Evolutionary conservation across 2,329 filamentous ascomycete species (phyloP), one percentile per base, ranked within the genome.

Genomic region (Falciphora oryzae): DNA sequence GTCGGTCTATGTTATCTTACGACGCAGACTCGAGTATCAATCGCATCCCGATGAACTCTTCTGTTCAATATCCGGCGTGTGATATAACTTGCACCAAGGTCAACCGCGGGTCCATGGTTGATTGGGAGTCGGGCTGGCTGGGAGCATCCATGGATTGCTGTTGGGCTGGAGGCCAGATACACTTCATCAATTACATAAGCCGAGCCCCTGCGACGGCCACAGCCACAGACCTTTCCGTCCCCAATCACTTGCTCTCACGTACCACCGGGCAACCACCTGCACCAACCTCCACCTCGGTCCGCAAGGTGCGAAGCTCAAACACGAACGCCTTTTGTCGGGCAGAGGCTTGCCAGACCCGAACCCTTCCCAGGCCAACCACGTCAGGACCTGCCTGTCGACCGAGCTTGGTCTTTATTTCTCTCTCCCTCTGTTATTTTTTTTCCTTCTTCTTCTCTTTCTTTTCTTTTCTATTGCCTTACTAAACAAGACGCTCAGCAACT

Each of bases 371-470:
- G 32, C 32, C 32, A 35, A 35, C 32, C 8, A 35, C 32, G 2
- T 29, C 29, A 11, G 13, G 32, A 35, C 22, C 44, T n/a, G 44
- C 22, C 44, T 53, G 7, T 11, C 16, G 6, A 53, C 44, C 22
- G 14, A 3, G 14, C n/a, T 57, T 57, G 13, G 14, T 8, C n/a
- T 57, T 18, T 57, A 27, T 27, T 27, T 58, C 8, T 16, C 27
- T 28, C 27, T 31, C 29, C 2, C 7, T n/a, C 53, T 8, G 4
- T 10, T 10, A 11, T 57, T 65, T 64, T 62, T 62, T 56, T 62
- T 62, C n/a, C n/a, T n/a, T n/a, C n/a, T 64, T 63, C 59, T 57
- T 65, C 62, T 66, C 62, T 66, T 59, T 38, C 53, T 38, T 61
- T 60, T 59, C 65, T 50, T 50, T 7, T 22, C 27, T 38, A 59